Evolutionary conservation across 225 moss, liverwort and hornwort genomes (phyloP), one percentile per base, ranked within the genome.

Genomic region (Marchantia polymorpha): DNA sequence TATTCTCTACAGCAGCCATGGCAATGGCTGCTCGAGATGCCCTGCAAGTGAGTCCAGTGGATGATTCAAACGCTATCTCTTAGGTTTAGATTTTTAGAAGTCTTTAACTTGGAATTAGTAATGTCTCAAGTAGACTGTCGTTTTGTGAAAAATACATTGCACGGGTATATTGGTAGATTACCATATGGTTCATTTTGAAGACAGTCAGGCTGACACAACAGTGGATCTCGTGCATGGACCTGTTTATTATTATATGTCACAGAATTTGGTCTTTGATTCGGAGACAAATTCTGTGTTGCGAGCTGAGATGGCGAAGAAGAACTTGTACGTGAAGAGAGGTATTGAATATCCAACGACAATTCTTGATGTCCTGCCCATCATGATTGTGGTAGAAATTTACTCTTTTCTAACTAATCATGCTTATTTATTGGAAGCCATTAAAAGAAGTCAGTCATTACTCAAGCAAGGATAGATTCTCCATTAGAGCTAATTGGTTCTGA

Each of bases 281-380:
- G 93, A 97, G 83, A 85, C 94, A 72, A 97, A 97, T 66, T 92
- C 97, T 31, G 88, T 93, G 15, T 81, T 97, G 85, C 92, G 97
- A 83, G 94, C 97, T 60, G 97, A 97, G 87, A 97, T 97, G 94
- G 97, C 97, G 6, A 97, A 97, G 87, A 97, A 97, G 84, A 97
- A 97, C 83, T 83, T 97, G 69, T 97, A 92, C 71, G 90, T 97
- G 61, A 94, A 91, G 86, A 91, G 93, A 92, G 97, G 97, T 97
- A 79, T 52, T 52, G 64, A 19, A 48, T 13, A 23, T 52, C 73
- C 13, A 49, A 51, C 50, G 3, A 27, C 26, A 69, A 69, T 31
- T 20, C 12, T 49, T 70, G 46, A 70, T 49, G 14, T 70, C 6
- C 31, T 30, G 29, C 29, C 13, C 15, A 27, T 66, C 31, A 30